phyloP scores from a whole-genome alignment of 768 basidiomycete species.

The Cytidiella melzeri region DNA sequence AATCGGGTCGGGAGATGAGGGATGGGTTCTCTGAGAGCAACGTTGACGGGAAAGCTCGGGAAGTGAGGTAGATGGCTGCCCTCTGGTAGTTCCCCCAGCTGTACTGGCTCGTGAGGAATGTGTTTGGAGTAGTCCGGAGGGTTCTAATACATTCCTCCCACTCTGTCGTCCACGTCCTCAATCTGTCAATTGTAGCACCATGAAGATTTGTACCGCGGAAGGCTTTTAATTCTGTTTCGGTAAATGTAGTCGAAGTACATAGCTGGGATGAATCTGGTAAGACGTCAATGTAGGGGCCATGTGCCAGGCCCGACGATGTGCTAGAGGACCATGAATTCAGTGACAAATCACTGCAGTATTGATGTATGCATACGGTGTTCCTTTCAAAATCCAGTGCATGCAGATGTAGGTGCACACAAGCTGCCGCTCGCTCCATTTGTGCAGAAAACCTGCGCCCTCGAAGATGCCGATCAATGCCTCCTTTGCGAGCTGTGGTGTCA shows the following conservation, averaged over 20 bases:
- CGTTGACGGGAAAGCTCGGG: constrained; percentile 86
- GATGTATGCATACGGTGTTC: constrained; percentile 22
- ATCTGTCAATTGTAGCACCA: constrained; percentile 67
- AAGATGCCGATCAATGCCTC: constrained; percentile 39
- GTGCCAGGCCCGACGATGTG: constrained; percentile 21
- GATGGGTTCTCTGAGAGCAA: constrained; percentile 57
- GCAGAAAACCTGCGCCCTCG: constrained; percentile 17
- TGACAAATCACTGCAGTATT: constrained; percentile 9
- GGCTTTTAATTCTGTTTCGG: constrained; percentile 49
- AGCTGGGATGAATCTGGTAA: constrained; percentile 56
- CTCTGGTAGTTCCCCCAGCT: constrained; percentile 72
- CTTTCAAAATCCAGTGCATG: constrained; percentile 51
- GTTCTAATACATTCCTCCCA: constrained; percentile 43
- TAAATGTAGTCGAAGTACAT: constrained; percentile 72
- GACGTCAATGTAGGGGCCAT: constrained; percentile 59
- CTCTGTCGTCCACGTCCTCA: constrained; percentile 54
- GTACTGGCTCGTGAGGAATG: constrained; percentile 28
- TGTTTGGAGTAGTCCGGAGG: constrained; percentile 26
- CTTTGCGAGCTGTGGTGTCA: constrained; percentile 48
- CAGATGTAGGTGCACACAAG: constrained; percentile 61
- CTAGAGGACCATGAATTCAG: constrained; percentile 13
- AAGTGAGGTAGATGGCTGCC: constrained; percentile 74
- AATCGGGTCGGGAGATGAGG: constrained; percentile 41
- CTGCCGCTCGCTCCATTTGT: constrained; percentile 56
- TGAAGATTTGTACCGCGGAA: constrained; percentile 78